phyloP scores from a whole-genome alignment of 352 stramenopile genomes.

The Hyaloperonospora brassicae region DNA sequence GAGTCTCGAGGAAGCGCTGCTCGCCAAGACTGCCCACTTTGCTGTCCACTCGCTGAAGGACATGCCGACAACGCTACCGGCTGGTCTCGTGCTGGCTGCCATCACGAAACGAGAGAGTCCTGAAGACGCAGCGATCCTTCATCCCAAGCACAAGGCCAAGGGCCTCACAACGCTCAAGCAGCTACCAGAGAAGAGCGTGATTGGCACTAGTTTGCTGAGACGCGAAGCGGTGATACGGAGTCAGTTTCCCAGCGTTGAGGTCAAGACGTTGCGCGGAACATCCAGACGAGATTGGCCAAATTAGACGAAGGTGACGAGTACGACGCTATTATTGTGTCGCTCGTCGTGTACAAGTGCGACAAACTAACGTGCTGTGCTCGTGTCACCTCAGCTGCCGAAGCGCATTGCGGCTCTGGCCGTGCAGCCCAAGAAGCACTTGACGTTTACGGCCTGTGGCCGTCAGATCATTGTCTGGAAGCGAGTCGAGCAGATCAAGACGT shows the following conservation, averaged over 20 bases:
- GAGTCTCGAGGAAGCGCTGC: slow-evolving; percentile 75
- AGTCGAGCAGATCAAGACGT: slow-evolving; percentile 42
- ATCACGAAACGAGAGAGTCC: slow-evolving; percentile 81
- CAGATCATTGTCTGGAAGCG: slow-evolving; percentile 72
- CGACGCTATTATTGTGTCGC: slow-evolving; percentile 84
- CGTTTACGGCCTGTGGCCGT: slow-evolving; percentile 64
- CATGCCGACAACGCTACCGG: slow-evolving; percentile 77
- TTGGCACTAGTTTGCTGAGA: slow-evolving; percentile 80
- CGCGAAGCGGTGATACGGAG: slow-evolving; percentile 69
- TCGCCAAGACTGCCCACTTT: slow-evolving; percentile 59
- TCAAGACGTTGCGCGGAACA: slow-evolving; percentile 86
- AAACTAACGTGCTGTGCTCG: slow-evolving; percentile 80
- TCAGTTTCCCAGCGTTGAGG: slow-evolving; percentile 60
- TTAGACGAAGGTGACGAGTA: slow-evolving; percentile 79
- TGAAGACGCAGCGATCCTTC: slow-evolving; percentile 73
- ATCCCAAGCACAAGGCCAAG: slow-evolving; percentile 76
- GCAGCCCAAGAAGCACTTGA: slow-evolving; percentile 61
- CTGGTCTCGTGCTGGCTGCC: slow-evolving; percentile 67
- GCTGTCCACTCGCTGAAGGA: slow-evolving; percentile 87
- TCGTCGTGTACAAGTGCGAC: slow-evolving; percentile 88
- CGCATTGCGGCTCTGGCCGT: slow-evolving; percentile 63
- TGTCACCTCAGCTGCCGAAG: slow-evolving; percentile 74
- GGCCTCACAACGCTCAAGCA: slow-evolving; percentile 43
- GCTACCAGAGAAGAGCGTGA: slow-evolving; percentile 57
- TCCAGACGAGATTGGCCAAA: slow-evolving; percentile 84